Evolutionary conservation across 192 early-diverging fungal genomes (phyloP).

Genomic region (Backusella circina): DNA sequence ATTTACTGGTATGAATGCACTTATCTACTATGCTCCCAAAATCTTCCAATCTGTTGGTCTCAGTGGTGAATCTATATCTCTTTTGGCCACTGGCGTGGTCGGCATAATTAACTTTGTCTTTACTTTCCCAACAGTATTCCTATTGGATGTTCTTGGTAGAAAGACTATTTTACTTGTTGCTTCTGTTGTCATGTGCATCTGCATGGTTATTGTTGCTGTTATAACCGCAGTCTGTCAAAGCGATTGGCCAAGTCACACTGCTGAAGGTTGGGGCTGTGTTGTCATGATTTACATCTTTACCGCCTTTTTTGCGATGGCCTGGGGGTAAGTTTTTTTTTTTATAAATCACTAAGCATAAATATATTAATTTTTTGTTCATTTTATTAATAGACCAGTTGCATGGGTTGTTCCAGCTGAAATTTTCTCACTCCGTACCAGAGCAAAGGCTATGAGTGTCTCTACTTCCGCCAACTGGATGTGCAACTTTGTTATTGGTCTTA

Average conservation of each 20-base stretch:
- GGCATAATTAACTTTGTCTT: slow-evolving; percentile 70
- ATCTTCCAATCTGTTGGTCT: slow-evolving; percentile 58
- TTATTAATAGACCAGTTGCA: slow-evolving; percentile 46
- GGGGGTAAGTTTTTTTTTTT: neutral
- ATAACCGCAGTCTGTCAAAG: slow-evolving; percentile 36
- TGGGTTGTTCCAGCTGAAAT: slow-evolving; percentile 71
- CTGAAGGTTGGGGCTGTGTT: slow-evolving; percentile 37
- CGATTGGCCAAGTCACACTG: slow-evolving; percentile 23
- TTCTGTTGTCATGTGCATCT: slow-evolving; percentile 32
- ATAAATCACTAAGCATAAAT: neutral
- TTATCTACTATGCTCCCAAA: slow-evolving; percentile 67
- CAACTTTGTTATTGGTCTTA: slow-evolving; percentile 67
- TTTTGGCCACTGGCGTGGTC: slow-evolving; percentile 59
- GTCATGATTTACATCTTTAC: slow-evolving; percentile 69
- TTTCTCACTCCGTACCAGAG: slow-evolving; percentile 68
- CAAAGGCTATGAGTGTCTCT: slow-evolving; percentile 69
- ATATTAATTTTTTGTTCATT: neutral
- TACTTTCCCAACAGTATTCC: slow-evolving; percentile 72
- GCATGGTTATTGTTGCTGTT: slow-evolving; percentile 36
- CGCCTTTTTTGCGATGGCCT: slow-evolving; percentile 57
- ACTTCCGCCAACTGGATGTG: slow-evolving; percentile 82
- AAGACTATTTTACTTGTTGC: slow-evolving; percentile 61
- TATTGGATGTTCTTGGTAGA: slow-evolving; percentile 69
- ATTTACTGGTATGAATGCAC: slow-evolving; percentile 70
- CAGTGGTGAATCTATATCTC: slow-evolving; percentile 37